These are phyloP conservation scores for Sutorius australiensis DNA, from an alignment of 768 basidiomycete genomes.

Conservation along the genomic window DNA sequence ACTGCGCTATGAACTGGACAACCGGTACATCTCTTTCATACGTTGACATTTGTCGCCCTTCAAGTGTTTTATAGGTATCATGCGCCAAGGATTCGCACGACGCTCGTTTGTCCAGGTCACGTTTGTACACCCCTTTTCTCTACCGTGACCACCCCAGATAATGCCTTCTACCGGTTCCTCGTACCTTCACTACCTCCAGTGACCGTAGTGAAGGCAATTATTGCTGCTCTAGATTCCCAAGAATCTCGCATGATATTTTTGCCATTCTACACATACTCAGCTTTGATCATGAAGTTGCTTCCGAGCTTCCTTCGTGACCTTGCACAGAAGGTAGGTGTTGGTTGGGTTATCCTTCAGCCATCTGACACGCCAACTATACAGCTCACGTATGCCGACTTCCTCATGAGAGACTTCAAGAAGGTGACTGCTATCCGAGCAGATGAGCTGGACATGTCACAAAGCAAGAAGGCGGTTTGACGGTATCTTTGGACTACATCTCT, in stretches of 20 bases:
- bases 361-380: constrained; percentile 29
- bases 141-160: constrained; percentile 46
- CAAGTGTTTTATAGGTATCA: constrained; percentile 47
- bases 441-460: constrained; percentile 35
- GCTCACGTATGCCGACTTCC: constrained; percentile 65
- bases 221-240: constrained; percentile 76
- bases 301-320: constrained; percentile 77
- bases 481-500: not conserved
- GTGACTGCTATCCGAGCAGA: constrained; percentile 55
- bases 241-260: constrained; percentile 67
- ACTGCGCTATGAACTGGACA: constrained; percentile 84
- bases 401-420: constrained; percentile 69
- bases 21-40: constrained; percentile 43
- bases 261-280: constrained; percentile 68
- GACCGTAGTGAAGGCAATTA: constrained; percentile 74
- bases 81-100: constrained; percentile 78
- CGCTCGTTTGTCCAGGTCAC: constrained; percentile 79
- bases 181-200: constrained; percentile 72
- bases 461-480: constrained; percentile 13
- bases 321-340: constrained; percentile 60
- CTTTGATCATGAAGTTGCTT: constrained; percentile 50
- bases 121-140: constrained; percentile 78
- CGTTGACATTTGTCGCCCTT: not conserved
- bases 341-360: not conserved
- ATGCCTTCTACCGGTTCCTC: constrained; percentile 62